phyloP scores from a whole-genome alignment of 2,329 filamentous ascomycete genomes.

The Ceratocystiopsis minuta region DNA sequence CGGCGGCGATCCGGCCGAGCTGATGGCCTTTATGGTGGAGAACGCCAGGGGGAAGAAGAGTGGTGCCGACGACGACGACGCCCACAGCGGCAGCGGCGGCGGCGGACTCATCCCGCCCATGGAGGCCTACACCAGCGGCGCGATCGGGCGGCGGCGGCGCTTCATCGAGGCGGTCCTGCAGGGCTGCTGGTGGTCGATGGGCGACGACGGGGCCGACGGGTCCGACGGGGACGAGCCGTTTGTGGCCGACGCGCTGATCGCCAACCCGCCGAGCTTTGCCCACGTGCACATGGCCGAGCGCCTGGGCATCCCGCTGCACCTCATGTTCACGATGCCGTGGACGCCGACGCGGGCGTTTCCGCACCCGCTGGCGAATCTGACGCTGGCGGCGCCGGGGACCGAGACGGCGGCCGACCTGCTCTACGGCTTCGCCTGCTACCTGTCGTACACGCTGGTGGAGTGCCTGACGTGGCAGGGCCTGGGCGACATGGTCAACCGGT shows the following conservation, averaged over 20 bases:
- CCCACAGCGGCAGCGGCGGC: not conserved
- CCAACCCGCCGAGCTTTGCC: slow-evolving; percentile 48
- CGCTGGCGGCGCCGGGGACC: slow-evolving; percentile 18
- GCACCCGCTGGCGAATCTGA: slow-evolving; percentile 60
- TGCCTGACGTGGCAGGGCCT: slow-evolving; percentile 83
- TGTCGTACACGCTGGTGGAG: slow-evolving; percentile 63
- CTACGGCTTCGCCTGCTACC: slow-evolving; percentile 30
- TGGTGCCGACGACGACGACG: not conserved
- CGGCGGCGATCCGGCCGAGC: slow-evolving; percentile 48
- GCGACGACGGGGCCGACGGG: not conserved
- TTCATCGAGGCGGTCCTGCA: slow-evolving; percentile 66
- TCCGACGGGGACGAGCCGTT: slow-evolving; percentile 22
- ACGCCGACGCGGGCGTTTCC: slow-evolving; percentile 52
- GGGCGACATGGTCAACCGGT: slow-evolving; percentile 59
- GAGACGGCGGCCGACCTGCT: not conserved
- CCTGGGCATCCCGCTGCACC: slow-evolving; percentile 43
- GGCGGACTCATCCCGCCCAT: slow-evolving; percentile 65
- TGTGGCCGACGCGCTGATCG: slow-evolving; percentile 47
- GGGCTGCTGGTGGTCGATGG: slow-evolving; percentile 59
- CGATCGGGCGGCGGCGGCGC: slow-evolving; percentile 54
- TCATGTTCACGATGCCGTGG: slow-evolving; percentile 49
- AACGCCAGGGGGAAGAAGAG: slow-evolving; percentile 31
- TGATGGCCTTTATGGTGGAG: slow-evolving; percentile 87
- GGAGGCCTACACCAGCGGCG: slow-evolving; percentile 57
- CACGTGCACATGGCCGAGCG: slow-evolving; percentile 48